phyloP scores from a whole-genome alignment of 2,329 filamentous ascomycete genomes.

The Penicillium sp. region DNA sequence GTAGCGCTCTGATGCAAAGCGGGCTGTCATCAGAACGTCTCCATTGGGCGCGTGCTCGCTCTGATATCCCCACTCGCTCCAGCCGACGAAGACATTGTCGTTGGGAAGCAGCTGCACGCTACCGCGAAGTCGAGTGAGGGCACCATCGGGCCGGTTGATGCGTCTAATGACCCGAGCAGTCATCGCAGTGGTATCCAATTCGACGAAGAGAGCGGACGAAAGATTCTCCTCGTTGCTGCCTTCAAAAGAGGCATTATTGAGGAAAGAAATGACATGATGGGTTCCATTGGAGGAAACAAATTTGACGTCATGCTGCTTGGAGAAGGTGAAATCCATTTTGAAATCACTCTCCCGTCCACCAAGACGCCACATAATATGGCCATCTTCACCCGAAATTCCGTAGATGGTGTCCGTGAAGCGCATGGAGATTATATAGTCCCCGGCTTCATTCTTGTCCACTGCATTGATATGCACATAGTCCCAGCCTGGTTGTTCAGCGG shows the following conservation, averaged over 20 bases:
- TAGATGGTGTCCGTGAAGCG: constrained; percentile 37
- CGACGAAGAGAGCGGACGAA: constrained; percentile 28
- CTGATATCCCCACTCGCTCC: constrained; percentile 34
- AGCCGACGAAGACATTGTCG: constrained; percentile 34
- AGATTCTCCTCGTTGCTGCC: constrained; percentile 20
- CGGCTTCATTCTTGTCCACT: constrained; percentile 35
- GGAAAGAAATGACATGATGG: constrained; percentile 27
- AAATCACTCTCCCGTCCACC: constrained; percentile 32
- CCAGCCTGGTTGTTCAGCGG: constrained; percentile 21
- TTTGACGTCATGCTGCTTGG: constrained; percentile 35
- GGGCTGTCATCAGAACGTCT: constrained; percentile 31
- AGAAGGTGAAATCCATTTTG: constrained; percentile 30
- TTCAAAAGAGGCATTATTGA: constrained; percentile 34
- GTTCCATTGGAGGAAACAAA: constrained; percentile 27
- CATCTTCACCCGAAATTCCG: constrained; percentile 33
- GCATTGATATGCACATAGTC: constrained; percentile 39
- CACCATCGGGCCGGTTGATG: constrained; percentile 31
- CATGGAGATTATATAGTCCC: constrained; percentile 38
- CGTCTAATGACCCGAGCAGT: constrained; percentile 25
- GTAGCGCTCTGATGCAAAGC: constrained; percentile 30
- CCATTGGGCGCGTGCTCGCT: constrained; percentile 33
- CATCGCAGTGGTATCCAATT: constrained; percentile 28
- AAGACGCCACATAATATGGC: constrained; percentile 36
- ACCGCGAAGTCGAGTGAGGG: constrained; percentile 31
- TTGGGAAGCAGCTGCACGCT: constrained; percentile 32